Evolutionary conservation across 1,284 basidiomycete species (phyloP).

Genomic region (Fistulinella cinereoalba): DNA sequence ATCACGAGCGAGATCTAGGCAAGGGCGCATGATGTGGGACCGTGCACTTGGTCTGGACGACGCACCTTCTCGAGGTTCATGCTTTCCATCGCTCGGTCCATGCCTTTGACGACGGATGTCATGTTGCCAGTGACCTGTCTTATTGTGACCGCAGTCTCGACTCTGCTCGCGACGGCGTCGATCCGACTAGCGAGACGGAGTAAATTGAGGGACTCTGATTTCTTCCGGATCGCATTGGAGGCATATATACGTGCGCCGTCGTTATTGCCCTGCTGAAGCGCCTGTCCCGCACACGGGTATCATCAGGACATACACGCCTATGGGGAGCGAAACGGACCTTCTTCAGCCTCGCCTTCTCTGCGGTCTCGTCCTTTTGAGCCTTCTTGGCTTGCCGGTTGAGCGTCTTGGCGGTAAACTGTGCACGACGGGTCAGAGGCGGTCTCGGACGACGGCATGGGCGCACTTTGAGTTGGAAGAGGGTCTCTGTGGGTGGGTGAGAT

Average conservation of each 20-base stretch:
- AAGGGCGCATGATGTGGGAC: slow-evolving; percentile 6
- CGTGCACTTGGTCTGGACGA: background rate
- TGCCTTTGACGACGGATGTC: slow-evolving; percentile 94
- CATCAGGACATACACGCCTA: no score
- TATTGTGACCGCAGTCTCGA: slow-evolving; percentile 99
- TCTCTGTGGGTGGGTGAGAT: slow-evolving; percentile 59
- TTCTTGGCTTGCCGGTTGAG: slow-evolving; percentile 92
- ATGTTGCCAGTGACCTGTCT: slow-evolving; percentile 91
- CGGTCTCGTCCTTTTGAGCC: slow-evolving; percentile 87
- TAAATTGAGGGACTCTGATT: slow-evolving; percentile 91
- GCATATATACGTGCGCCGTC: slow-evolving; percentile 99
- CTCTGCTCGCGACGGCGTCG: slow-evolving; percentile 94
- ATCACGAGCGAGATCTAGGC: slow-evolving; percentile 93
- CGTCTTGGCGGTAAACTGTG: slow-evolving; percentile 92
- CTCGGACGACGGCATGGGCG: slow-evolving; percentile 9
- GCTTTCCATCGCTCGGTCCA: slow-evolving; percentile 99
- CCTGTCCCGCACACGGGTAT: slow-evolving; percentile 49
- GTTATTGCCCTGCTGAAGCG: slow-evolving; percentile 93
- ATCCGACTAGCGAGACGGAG: slow-evolving; percentile 86
- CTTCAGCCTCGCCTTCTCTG: slow-evolving; percentile 87
- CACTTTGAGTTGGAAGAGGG: slow-evolving; percentile 91
- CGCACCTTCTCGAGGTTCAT: slow-evolving; percentile 95
- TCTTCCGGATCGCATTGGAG: slow-evolving; percentile 97
- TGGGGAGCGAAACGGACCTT: slow-evolving; percentile 78
- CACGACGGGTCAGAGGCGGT: slow-evolving; percentile 12